Percentiles rank a stretch among this genome's conserved stretches.
These are phyloP conservation scores for Ogataea pignaliae DNA, from an alignment of 805 yeast genomes.

Conservation along the genomic window DNA sequence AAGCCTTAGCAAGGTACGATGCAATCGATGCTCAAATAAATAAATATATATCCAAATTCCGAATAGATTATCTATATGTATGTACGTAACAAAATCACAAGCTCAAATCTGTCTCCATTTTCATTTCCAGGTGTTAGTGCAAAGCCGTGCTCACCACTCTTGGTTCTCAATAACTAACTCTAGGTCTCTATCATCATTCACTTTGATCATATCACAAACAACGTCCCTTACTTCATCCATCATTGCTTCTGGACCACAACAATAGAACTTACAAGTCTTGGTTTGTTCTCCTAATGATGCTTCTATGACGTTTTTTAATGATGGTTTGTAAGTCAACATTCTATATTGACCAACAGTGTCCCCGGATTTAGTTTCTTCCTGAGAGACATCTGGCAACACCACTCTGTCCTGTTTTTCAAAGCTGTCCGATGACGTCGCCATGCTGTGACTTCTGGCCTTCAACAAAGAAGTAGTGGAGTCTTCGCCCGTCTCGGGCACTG, in stretches of 20 bases:
- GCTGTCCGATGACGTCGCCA: too few species aligned
- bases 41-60: too few species aligned
- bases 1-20: too few species aligned
- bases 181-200: constrained; percentile 1
- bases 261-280: constrained; percentile 1
- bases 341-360: not conserved
- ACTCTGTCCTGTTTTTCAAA: too few species aligned
- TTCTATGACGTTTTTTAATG: constrained; percentile 2
- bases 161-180: constrained; percentile 7
- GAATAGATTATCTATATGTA: too few species aligned
- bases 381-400: too few species aligned
- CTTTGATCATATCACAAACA: not conserved
- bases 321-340: constrained; percentile 2
- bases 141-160: constrained; percentile 13
- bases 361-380: not conserved
- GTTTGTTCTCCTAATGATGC: not conserved
- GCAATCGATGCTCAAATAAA: too few species aligned
- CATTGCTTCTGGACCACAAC: constrained; percentile 6
- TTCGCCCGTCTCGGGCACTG: not conserved
- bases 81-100: too few species aligned
- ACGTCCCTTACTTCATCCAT: constrained; percentile 1
- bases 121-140: not conserved
- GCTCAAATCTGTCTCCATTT: too few species aligned
- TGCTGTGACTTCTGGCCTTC: not conserved
- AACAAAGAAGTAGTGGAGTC: not conserved